Evolutionary conservation across 2,329 filamentous ascomycete genomes (phyloP).

Genomic region (Cercospora citrullina): DNA sequence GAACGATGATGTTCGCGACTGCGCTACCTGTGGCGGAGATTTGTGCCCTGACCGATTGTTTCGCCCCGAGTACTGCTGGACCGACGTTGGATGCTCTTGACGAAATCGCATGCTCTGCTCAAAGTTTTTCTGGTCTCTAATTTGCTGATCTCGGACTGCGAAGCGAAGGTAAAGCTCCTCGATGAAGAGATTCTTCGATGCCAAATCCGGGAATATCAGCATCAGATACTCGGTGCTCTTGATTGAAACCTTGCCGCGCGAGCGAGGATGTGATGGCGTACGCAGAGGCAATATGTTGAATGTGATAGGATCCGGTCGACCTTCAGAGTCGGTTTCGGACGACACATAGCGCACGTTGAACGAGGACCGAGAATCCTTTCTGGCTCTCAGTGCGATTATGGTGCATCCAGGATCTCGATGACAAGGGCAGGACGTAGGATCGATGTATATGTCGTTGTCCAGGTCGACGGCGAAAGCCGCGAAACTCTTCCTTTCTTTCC

Average conservation of each 20-base stretch:
- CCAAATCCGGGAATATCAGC: constrained; percentile 24
- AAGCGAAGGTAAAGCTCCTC: constrained; percentile 24
- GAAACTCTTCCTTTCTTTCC: constrained; percentile 15
- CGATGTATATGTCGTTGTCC: constrained; percentile 18
- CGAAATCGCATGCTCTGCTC: constrained; percentile 12
- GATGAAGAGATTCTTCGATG: constrained; percentile 23
- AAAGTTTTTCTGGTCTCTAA: constrained; percentile 18
- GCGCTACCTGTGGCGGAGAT: not conserved
- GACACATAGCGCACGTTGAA: constrained; percentile 14
- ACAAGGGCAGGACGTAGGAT: constrained; percentile 22
- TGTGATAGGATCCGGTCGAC: constrained; percentile 24
- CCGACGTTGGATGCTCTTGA: constrained; percentile 10
- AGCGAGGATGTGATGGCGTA: constrained; percentile 14
- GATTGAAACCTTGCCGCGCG: not conserved
- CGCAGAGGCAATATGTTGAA: constrained; percentile 28
- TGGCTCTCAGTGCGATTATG: constrained; percentile 22
- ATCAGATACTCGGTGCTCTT: constrained; percentile 24
- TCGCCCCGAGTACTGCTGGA: not conserved
- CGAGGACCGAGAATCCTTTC: constrained; percentile 11
- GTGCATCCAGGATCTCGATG: constrained; percentile 19
- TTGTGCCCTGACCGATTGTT: not conserved
- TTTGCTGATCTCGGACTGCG: constrained; percentile 25
- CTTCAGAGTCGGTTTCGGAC: constrained; percentile 20
- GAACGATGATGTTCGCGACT: constrained; percentile 1
- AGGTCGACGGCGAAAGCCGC: constrained; percentile 22